phyloP scores from a whole-genome alignment of 129 eudicot species.

The Cynara cardunculus region DNA sequence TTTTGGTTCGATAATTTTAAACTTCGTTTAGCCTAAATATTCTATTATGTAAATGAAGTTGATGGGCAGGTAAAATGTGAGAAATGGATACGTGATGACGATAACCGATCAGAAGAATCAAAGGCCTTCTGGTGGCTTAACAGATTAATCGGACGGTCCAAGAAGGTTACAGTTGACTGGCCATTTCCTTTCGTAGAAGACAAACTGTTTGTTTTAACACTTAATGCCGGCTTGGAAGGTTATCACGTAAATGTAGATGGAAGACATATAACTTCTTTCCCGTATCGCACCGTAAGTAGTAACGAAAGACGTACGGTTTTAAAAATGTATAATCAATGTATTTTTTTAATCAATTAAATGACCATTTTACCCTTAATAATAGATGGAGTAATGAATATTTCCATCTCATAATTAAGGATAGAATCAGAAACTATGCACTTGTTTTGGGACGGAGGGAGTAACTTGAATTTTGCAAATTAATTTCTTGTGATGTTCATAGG shows the following conservation, averaged over 20 bases:
- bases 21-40: neutral
- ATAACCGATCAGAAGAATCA: constrained; percentile 42
- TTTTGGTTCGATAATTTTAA: neutral
- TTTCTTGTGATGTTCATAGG: constrained; percentile 35
- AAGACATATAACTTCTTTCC: constrained; percentile 73
- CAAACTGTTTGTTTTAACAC: constrained; percentile 65
- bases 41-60: constrained; percentile 36
- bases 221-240: constrained; percentile 80
- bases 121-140: constrained; percentile 71
- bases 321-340: neutral
- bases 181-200: constrained; percentile 75
- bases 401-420: neutral
- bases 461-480: no score
- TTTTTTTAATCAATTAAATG: neutral
- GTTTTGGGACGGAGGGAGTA: no score
- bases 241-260: constrained; percentile 84
- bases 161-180: constrained; percentile 59
- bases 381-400: neutral
- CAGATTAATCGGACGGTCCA: constrained; percentile 56
- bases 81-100: constrained; percentile 74
- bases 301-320: neutral
- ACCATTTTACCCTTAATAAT: neutral
- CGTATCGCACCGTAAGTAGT: constrained; percentile 71
- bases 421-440: neutral
- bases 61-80: constrained; percentile 79